Evolutionary conservation across 2,329 filamentous ascomycete genomes (phyloP), one percentile per base, ranked within the genome.

Genomic region (Dendryphion nanum): DNA sequence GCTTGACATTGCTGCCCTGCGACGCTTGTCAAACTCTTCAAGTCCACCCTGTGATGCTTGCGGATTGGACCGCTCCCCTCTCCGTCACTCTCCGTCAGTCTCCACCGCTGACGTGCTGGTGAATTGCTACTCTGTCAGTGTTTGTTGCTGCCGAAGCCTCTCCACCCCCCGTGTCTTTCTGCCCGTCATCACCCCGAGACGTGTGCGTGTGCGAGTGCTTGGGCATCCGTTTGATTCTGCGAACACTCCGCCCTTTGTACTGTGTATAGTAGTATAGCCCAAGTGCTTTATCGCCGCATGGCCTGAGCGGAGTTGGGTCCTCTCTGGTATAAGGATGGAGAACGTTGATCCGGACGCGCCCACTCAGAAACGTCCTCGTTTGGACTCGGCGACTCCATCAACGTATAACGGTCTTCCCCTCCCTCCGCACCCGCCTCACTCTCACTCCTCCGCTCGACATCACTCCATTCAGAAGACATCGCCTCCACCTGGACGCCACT

Each of bases 291-390:
- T 49, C 40, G 56, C 54, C 61, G 61, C 61, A 66, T 66, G 63
- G 63, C 61, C 61, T 64, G 54, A 64, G 63, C 63, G 56, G 31
- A 19, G 17, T 33, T 18, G 31, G 31, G 23, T n/a, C 23, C 23
- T 43, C 47, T 48, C 52, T 58, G 58, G 58, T 60, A 51, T 63
- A 62, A 66, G 56, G 44, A 66, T 66, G 61, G 61, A 61, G 44
- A 41, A 44, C 45, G 53, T 43, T 49, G 61, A 65, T 60, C 59
- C 57, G 54, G 57, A 63, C 57, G 57, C 59, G 59, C 58, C 57
- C 47, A 51, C 50, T 53, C 55, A 61, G 38, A 66, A 66, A 50
- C 60, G 60, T 50, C 53, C 54, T 43, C 63, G 63, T 61, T 57
- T 65, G 59, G 61, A 63, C 47, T 61, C 61, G 35, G 54, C 53